Conservation (phyloP, 441 rosid genomes). For the Corymbia calophylla region DNA sequence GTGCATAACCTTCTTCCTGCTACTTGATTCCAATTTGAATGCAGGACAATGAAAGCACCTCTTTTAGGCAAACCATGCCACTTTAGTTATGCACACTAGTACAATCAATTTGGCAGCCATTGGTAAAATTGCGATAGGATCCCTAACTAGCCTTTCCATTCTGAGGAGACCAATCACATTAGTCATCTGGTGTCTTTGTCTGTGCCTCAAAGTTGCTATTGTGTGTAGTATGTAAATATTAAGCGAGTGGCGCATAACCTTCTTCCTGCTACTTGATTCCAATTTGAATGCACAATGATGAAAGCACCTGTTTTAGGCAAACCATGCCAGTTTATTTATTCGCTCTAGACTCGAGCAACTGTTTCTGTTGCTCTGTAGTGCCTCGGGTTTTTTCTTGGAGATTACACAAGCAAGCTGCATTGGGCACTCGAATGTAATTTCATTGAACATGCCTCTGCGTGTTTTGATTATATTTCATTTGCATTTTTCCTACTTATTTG, state of each 20-base stretch:
- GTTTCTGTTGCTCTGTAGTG: not conserved
- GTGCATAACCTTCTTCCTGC: not conserved
- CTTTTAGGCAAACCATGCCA: not conserved
- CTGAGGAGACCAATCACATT: too few species aligned
- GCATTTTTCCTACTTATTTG: not conserved
- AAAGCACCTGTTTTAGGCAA: not conserved
- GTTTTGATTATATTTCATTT: not conserved
- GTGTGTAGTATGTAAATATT: too few species aligned
- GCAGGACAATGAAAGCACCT: not conserved
- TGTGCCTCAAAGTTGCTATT: too few species aligned
- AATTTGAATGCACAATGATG: not conserved
- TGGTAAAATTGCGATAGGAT: too few species aligned
- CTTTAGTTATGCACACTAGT: not conserved
- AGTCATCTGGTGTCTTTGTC: too few species aligned
- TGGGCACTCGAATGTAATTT: not conserved
- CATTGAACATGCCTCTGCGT: not conserved
- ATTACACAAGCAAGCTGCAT: not conserved
- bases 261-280: not conserved
- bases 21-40: fast-evolving
- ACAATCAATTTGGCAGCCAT: too few species aligned
- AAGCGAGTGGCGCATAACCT: not conserved
- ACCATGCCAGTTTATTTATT: not conserved
- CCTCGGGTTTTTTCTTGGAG: not conserved
- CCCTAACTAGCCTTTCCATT: too few species aligned
- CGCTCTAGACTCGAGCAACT: not conserved